phyloP scores from a whole-genome alignment of 768 basidiomycete species.

The Lentinus brumalis region DNA sequence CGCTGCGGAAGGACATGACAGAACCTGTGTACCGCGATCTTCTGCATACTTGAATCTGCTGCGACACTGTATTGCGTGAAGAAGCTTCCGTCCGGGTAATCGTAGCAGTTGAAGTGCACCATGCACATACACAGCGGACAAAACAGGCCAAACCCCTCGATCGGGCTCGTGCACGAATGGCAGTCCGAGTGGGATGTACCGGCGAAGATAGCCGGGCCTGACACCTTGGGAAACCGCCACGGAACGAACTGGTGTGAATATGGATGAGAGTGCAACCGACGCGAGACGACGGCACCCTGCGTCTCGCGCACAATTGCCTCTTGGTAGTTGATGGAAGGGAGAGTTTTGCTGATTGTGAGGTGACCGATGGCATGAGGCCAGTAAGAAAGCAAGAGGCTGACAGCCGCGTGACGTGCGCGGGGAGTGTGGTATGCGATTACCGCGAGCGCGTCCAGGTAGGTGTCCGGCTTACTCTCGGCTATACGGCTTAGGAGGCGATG shows the following conservation, averaged over 20 bases:
- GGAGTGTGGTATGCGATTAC: slow-evolving; percentile 68
- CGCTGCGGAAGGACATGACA: slow-evolving; percentile 46
- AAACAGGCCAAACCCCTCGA: slow-evolving; percentile 69
- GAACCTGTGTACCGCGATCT: slow-evolving; percentile 64
- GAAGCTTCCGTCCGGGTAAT: slow-evolving; percentile 64
- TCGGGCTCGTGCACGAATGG: slow-evolving; percentile 51
- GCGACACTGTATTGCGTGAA: slow-evolving; percentile 53
- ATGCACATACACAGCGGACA: slow-evolving; percentile 71
- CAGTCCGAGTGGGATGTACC: slow-evolving; percentile 49
- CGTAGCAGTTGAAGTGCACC: slow-evolving; percentile 81
- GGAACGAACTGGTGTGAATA: slow-evolving; percentile 68
- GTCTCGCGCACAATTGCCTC: slow-evolving; percentile 26
- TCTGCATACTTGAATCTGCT: slow-evolving; percentile 49
- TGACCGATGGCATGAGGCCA: slow-evolving; percentile 78
- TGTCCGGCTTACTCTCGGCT: slow-evolving; percentile 61
- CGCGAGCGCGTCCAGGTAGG: slow-evolving; percentile 70
- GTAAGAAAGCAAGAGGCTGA: slow-evolving; percentile 55
- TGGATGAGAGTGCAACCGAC: slow-evolving; percentile 34
- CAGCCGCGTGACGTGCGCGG: slow-evolving; percentile 54
- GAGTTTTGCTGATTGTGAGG: slow-evolving; percentile 54
- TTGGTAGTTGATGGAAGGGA: slow-evolving; percentile 41
- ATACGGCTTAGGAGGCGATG: slow-evolving; percentile 57
- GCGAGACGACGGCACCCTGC: slow-evolving; percentile 12
- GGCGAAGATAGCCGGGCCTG: slow-evolving; percentile 28
- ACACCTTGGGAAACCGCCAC: slow-evolving; percentile 54